Evolutionary conservation across 306 rosid species (phyloP), one percentile per base, ranked within the genome.

Genomic region (Sicyos edulis): DNA sequence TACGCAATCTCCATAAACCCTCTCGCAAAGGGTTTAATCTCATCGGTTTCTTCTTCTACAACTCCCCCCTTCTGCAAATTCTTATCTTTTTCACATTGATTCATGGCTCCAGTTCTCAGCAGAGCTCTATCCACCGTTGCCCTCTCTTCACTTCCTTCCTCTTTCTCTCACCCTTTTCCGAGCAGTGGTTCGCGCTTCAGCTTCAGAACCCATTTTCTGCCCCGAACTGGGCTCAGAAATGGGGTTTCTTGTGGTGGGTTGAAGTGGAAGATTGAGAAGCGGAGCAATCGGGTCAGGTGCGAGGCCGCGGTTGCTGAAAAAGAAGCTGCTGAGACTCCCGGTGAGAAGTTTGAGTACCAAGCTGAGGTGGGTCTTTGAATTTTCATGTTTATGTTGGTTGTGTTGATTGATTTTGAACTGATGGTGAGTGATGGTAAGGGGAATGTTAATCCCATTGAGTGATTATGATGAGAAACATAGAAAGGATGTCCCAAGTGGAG

Each of bases 301-400:
- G 99, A 86, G 51, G 95, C 95, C 4, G 90, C 88, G 10, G 96
- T 95, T 12, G 97, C 95, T 0, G 97, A 95, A 67, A 87, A 82
- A 61, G 99, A 89, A 63, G 86, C 88, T 20, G 74, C 89, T 7
- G 92, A 89, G 62, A 7, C 83, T 20, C 75, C 88, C 52, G 97
- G 91, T 20, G 99, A 95, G 75, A 88, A 87, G 83, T 91, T 82
- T 44, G 92, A 95, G 85, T 95, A 95, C 84, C 99, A 95, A 78
- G 99, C 99, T 7, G 99, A 95, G 96, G 99, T 95, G 81, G 70
- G 87, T 79, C 14, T 80, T 78, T 77, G 37, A 73, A 54, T 34
- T 7, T 71, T 53, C 34, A 32, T 5, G 22, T 6, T 26, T 32
- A 3, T 32, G 13, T 32, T 70, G 21, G 50, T 29, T 70, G 56